Base-by-base conservation (phyloP, 768 basidiomycete genomes). In the Pulveroboletus sp. region DNA sequence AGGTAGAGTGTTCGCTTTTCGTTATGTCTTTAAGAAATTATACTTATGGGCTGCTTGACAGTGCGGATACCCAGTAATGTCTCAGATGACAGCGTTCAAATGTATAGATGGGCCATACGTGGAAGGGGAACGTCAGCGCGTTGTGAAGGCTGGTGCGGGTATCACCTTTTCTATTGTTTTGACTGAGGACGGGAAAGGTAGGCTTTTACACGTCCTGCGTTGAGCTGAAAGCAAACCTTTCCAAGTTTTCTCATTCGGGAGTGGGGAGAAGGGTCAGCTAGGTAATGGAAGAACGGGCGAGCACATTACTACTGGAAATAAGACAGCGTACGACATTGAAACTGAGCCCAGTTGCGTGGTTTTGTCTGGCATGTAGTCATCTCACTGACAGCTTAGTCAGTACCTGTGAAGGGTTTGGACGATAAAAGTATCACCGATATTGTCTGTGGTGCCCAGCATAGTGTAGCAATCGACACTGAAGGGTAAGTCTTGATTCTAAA, bases 211-310 rank as follows among this genome's bases (percentile, higher is more conserved):
- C n/a, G 32, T 42, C 29, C 3, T 31, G 13, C 42, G 31, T 38
- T 14, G 16, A 36, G 34, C 41, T 52, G 24, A 37, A 41, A 45
- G 26, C n/a, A 24, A 45, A 22, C 53, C 34, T 23, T 20, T 43
- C 42, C 57, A 53, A 88, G 91, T 95, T 3, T 97, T 86, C 60
- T 78, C 91, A 1, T 86, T 93, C 55, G 95, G 95, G 29, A 93
- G 89, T 43, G 90, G 84, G 19, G 93, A 96, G 68, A 84, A 90
- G 50, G 95, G 95, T 1, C 94, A 96, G 56, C 74, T 97, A 0
- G 95, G 93, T 0, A 94, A 92, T 64, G 95, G 94, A 16, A 82
- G 82, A 55, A 94, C 92, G 0, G 92, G 94, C n/a, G 93, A 95
- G 68, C 81, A 90, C 30, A 89, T 95, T 50, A 80, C 85, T 9